phyloP scores from a whole-genome alignment of 768 basidiomycete genomes.

The Pleurotus salmoneostramineus region DNA sequence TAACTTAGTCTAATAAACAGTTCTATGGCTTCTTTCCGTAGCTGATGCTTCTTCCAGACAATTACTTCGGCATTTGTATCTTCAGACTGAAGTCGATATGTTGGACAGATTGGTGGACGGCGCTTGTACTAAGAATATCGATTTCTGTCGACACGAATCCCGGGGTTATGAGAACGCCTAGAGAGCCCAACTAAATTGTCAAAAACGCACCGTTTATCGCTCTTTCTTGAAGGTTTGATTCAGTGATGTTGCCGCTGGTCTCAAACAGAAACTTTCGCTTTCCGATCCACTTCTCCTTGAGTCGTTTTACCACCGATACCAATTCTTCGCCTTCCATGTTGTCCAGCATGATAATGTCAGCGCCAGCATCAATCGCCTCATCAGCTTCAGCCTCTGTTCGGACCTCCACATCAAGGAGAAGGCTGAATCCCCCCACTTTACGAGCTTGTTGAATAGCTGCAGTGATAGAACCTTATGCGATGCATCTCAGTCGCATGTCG shows the following conservation, averaged over 20 bases:
- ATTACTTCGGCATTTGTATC: constrained; percentile 57
- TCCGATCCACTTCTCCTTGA: constrained; percentile 79
- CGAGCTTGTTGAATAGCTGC: constrained; percentile 84
- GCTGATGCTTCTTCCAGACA: background rate
- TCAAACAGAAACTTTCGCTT: constrained; percentile 87
- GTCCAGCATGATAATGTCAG: constrained; percentile 94
- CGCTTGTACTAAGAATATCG: constrained; percentile 91
- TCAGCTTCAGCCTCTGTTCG: constrained; percentile 85
- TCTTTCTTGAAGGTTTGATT: constrained; percentile 74
- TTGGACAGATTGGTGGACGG: constrained; percentile 86
- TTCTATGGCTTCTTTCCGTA: background rate
- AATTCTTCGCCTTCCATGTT: constrained; percentile 83
- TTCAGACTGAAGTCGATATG: constrained; percentile 98
- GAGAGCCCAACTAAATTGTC: background rate
- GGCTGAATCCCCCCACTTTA: constrained; percentile 84
- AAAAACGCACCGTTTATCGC: constrained; percentile 73
- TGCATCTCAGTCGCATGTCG: constrained; percentile 1
- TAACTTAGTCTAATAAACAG: constrained; percentile 31
- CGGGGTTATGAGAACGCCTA: background rate
- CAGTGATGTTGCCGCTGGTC: constrained; percentile 93
- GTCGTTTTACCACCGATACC: constrained; percentile 55
- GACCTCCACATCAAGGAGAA: constrained; percentile 93
- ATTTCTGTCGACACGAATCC: constrained; percentile 61
- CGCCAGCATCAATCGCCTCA: constrained; percentile 96
- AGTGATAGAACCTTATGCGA: constrained; percentile 75